Base-by-base conservation (phyloP, 257 asterid genomes). In the Scutellaria baicalensis region DNA sequence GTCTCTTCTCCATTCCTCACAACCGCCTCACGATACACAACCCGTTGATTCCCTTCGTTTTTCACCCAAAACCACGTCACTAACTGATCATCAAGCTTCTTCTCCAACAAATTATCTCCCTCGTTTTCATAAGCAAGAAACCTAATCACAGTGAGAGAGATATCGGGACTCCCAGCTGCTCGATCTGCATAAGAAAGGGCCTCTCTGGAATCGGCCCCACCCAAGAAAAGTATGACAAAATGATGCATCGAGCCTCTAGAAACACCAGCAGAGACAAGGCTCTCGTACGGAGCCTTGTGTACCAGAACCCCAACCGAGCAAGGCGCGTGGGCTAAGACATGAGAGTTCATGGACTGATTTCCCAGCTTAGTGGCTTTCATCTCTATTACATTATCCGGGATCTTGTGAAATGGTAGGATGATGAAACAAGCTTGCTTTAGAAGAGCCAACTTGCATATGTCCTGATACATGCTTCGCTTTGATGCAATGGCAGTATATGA, bases 31-130 rank as follows among this genome's bases (percentile, higher is more conserved):
- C 83, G 64, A 66, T 93, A 93, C 33, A 70, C 68, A 11, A 93
- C 81, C 44, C 81, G 74, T 1, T 55, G 12, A 18, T 84, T 88
- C 8, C 80, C 82, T 75, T 90, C 96, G 14, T 88, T 82, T 69
- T 93, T 92, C 83, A 93, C 95, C 98, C 96, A 90, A 68, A 93
- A 93, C 86, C 90, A 82, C 3, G 93, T 90, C 45, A 93, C 93
- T 20, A 88, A 18, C 18, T 90, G 95, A 66, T 93, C 98, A 70
- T 90, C 98, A 3, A 93, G 91, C 72, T 86, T 88, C 89, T 85
- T 90, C 78, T 93, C 98, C 68, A 79, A 52, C 63, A 63, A 70
- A 8, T 62, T 48, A 20, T 90, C 97, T 3, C 91, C 95, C 57
- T 62, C 82, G 1, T 70, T 68, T 0, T 82, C 82, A 0, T 75